Percentiles rank a stretch among this genome's conserved stretches.
Conservation (phyloP, 768 basidiomycete species). For the Naganishia kalamii region DNA sequence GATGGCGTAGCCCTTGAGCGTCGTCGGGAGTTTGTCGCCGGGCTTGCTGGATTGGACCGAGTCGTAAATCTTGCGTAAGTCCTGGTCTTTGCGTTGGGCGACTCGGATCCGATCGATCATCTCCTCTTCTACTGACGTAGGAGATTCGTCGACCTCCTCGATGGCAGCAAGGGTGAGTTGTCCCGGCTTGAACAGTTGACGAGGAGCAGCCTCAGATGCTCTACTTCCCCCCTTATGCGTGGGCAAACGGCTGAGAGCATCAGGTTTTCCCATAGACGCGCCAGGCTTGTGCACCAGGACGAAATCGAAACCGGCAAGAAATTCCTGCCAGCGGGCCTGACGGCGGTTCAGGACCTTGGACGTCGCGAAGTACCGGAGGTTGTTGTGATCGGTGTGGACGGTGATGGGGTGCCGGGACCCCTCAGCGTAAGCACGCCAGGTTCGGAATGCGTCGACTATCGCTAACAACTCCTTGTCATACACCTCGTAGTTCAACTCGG, state of each 20-base stretch:
- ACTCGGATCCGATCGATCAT: no score
- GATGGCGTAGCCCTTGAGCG: no score
- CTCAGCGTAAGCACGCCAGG: constrained; percentile 4
- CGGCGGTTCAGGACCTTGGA: constrained; percentile 48
- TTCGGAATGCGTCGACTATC: constrained; percentile 44
- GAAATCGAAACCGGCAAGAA: constrained; percentile 25
- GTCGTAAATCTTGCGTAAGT: no score
- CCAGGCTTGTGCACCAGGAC: constrained; percentile 25
- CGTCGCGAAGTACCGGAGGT: not conserved
- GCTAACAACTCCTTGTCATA: constrained; percentile 55
- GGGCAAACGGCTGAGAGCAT: constrained; percentile 9
- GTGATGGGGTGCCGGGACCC: not conserved
- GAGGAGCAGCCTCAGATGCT: no score
- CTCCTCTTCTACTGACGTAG: no score
- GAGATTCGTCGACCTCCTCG: no score
- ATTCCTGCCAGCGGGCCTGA: constrained; percentile 50
- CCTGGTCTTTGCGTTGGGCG: no score
- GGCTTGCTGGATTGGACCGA: no score
- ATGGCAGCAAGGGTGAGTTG: no score
- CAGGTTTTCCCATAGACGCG: constrained; percentile 15
- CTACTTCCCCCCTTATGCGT: no score
- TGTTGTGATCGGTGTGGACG: constrained; percentile 13
- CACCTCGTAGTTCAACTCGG: constrained; percentile 54
- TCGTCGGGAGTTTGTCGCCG: no score
- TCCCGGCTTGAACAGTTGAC: no score